phyloP scores from a whole-genome alignment of 139 green algal genomes.

The Tetradesmus lagerheimii region DNA sequence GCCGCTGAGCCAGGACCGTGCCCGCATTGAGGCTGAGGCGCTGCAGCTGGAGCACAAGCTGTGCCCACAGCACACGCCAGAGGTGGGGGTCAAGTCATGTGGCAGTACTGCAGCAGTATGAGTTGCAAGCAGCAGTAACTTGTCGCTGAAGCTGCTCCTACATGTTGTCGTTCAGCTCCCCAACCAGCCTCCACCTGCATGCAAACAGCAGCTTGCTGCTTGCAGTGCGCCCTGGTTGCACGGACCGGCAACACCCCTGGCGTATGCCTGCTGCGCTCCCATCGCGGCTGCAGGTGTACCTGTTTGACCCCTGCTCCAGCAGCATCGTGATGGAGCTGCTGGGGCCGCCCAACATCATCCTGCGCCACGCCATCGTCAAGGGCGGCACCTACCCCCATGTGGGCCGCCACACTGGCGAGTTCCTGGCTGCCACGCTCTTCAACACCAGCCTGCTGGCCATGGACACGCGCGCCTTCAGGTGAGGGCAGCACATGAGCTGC shows the following conservation, averaged over 20 bases:
- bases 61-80: slow-evolving; percentile 87
- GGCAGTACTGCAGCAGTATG: background rate
- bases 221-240: background rate
- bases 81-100: slow-evolving; percentile 56
- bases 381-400: slow-evolving; percentile 82
- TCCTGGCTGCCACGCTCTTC: slow-evolving; percentile 90
- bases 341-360: slow-evolving; percentile 86
- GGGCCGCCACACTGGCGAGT: slow-evolving; percentile 79
- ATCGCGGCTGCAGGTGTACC: slow-evolving; percentile 52
- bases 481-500: background rate
- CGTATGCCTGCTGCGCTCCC: background rate
- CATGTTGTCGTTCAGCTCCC: background rate
- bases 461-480: slow-evolving; percentile 66
- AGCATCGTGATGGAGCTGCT: slow-evolving; percentile 93
- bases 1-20: slow-evolving; percentile 89
- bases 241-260: background rate
- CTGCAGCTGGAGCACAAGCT: slow-evolving; percentile 69
- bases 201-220: too few species aligned
- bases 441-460: slow-evolving; percentile 86
- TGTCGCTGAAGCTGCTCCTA: background rate
- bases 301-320: slow-evolving; percentile 67
- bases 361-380: slow-evolving; percentile 73
- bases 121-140: background rate
- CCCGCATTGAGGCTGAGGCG: slow-evolving; percentile 78
- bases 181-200: too few species aligned